phyloP scores from a whole-genome alignment of 1,284 basidiomycete genomes.

The Pisolithus thermaeus region DNA sequence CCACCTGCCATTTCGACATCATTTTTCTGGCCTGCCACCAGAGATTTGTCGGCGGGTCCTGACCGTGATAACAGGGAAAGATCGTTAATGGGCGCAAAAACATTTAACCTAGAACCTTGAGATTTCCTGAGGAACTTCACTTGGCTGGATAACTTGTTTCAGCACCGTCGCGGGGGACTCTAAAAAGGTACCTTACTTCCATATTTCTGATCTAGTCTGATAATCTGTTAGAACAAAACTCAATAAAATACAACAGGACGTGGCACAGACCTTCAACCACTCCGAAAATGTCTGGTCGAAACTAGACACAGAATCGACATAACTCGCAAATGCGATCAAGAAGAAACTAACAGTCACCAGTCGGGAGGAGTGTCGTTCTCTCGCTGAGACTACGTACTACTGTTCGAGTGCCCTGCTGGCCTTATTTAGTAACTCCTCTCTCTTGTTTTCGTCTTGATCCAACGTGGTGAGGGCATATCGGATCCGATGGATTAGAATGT shows the following conservation, averaged over 20 bases:
- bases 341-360: conserved; percentile 63
- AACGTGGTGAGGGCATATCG: conserved; percentile 80
- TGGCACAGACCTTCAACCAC: conserved; percentile 72
- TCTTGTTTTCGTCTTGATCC: conserved; percentile 53
- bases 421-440: conserved; percentile 52
- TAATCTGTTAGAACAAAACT: background rate
- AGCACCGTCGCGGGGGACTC: background rate
- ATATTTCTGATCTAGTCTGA: conserved; percentile 84
- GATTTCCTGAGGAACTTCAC: conserved; percentile 79
- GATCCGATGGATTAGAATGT: conserved; percentile 78
- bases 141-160: conserved; percentile 51
- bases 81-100: conserved; percentile 87
- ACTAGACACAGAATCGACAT: conserved; percentile 69
- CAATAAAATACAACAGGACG: background rate
- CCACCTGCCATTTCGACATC: conserved; percentile 79
- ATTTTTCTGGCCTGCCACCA: conserved; percentile 63
- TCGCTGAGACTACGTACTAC: conserved; percentile 48
- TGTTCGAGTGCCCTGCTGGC: conserved; percentile 73
- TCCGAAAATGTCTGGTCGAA: conserved; percentile 76
- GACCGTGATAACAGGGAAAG: conserved; percentile 73
- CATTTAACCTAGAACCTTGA: conserved; percentile 71
- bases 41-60: conserved; percentile 46
- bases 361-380: background rate
- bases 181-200: conserved; percentile 61
- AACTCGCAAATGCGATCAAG: conserved; percentile 91